phyloP scores from a whole-genome alignment of 2,329 filamentous ascomycete genomes.

The Endothia cerciana region DNA sequence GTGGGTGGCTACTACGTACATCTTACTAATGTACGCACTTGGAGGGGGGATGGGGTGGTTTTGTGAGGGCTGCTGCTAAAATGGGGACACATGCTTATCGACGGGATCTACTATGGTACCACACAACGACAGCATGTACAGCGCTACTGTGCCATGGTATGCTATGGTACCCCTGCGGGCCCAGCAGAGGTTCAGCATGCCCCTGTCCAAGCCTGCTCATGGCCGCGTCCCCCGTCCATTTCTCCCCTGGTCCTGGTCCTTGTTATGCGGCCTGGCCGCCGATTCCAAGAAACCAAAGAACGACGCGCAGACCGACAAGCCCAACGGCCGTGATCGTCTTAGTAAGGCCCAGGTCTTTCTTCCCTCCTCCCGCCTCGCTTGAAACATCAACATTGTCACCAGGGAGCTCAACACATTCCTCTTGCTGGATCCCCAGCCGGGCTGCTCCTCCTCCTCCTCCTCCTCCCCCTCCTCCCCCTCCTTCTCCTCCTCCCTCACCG shows the following conservation, averaged over 20 bases:
- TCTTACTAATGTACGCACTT: too few relatives aligned
- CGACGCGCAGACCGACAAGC: not conserved
- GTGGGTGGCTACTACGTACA: too few relatives aligned
- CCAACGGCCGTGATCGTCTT: not conserved
- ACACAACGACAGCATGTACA: too few relatives aligned
- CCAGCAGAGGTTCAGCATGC: too few relatives aligned
- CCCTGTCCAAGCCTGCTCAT: not conserved
- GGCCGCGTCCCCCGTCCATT: not conserved
- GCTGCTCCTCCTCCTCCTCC: not conserved
- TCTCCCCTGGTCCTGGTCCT: not conserved
- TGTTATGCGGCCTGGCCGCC: not conserved
- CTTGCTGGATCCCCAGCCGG: not conserved
- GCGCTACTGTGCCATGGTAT: not conserved
- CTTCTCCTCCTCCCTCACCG: not conserved
- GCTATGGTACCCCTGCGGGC: not conserved
- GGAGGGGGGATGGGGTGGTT: too few relatives aligned
- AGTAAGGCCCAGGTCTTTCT: not conserved
- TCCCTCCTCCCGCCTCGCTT: not conserved
- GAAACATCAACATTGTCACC: not conserved
- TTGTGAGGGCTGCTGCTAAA: too few relatives aligned
- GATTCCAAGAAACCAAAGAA: constrained; percentile 1
- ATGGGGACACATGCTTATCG: too few relatives aligned
- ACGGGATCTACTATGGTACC: too few relatives aligned
- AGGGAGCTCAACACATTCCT: not conserved
- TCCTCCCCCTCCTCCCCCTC: not conserved